Percentiles rank a stretch among this genome's conserved stretches.
Conservation (phyloP, 2,329 filamentous ascomycete genomes). For the Mycosphaerella sp. region DNA sequence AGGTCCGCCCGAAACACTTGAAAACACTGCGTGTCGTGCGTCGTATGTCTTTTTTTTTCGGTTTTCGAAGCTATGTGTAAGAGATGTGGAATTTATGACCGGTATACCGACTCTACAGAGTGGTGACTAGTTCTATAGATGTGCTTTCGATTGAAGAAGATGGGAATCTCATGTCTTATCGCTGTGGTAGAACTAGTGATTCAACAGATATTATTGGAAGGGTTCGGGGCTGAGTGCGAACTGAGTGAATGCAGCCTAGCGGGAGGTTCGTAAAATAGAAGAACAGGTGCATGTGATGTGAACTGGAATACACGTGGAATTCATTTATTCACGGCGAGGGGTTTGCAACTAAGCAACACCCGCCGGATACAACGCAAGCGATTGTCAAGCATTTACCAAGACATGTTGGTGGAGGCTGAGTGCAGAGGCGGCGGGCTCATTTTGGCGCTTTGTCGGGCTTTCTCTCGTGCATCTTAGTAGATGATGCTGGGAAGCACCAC, state of each 20-base stretch:
- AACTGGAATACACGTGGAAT: too few relatives aligned
- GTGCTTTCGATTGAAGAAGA: not conserved
- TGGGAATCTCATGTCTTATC: not conserved
- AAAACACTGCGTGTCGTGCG: too few relatives aligned
- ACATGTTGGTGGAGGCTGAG: not conserved
- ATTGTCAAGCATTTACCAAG: not conserved
- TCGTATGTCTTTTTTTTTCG: too few relatives aligned
- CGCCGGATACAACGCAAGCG: not conserved
- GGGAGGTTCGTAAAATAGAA: not conserved
- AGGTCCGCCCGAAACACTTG: too few relatives aligned
- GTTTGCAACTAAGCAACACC: not conserved
- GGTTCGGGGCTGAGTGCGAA: too few relatives aligned
- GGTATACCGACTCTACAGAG: not conserved
- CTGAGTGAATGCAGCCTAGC: conserved; percentile 1
- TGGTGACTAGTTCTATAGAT: not conserved
- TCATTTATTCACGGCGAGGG: too few relatives aligned
- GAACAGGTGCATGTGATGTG: too few relatives aligned
- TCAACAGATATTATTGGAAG: not conserved
- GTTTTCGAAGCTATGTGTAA: not conserved
- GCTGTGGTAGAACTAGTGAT: too few relatives aligned
- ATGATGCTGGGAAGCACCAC: not conserved
- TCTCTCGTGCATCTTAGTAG: not conserved
- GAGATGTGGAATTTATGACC: too few relatives aligned
- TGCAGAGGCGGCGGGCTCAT: not conserved
- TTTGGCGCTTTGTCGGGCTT: not conserved